These are phyloP conservation scores for Fistulinella staudtii DNA, from an alignment of 1,284 basidiomycete genomes.

Conservation along the genomic window DNA sequence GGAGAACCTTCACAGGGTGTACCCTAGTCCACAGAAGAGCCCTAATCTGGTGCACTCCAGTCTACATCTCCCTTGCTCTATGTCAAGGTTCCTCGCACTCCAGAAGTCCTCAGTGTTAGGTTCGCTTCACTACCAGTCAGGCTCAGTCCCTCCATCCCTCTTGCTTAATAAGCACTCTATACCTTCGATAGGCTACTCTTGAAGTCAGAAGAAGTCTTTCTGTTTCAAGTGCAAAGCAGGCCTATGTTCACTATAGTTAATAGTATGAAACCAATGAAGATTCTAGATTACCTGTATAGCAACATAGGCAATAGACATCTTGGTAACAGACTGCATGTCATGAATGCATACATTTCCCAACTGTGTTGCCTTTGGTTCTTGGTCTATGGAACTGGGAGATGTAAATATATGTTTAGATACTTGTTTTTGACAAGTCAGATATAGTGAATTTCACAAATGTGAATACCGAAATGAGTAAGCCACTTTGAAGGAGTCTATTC, in stretches of 20 bases:
- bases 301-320: constrained; percentile 2
- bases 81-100: too few relatives aligned
- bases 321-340: constrained; percentile 2
- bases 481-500: neutral
- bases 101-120: too few relatives aligned
- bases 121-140: too few relatives aligned
- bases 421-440: neutral
- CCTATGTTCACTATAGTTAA: neutral
- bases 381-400: constrained; percentile 1
- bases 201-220: too few relatives aligned
- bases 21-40: too few relatives aligned
- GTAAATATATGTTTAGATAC: constrained; percentile 8
- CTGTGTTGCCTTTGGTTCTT: constrained; percentile 1
- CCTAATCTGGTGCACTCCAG: too few relatives aligned
- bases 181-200: too few relatives aligned
- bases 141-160: too few relatives aligned
- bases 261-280: neutral
- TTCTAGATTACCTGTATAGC: neutral
- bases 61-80: too few relatives aligned
- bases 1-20: too few relatives aligned
- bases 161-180: too few relatives aligned
- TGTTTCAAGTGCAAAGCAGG: neutral
- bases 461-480: neutral
- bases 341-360: neutral
- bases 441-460: too few relatives aligned